A percentile compares a stretch with the other conserved stretches of the same genome.
Conservation (phyloP, 352 stramenopile species). For the Phytophthora cactorum region DNA sequence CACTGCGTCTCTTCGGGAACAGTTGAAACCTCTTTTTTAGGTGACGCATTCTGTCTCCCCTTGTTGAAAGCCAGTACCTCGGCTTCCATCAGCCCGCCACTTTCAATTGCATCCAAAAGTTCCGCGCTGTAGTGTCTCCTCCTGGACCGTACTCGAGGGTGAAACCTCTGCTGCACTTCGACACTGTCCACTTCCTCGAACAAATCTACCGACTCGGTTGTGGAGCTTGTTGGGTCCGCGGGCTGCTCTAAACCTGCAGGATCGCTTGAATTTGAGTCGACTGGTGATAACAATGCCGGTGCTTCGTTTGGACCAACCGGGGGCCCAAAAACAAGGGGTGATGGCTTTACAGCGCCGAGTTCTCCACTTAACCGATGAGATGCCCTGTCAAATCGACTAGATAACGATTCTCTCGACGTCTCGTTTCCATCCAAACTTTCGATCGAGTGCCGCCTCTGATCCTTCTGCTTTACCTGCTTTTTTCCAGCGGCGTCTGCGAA, state of each 20-base stretch:
- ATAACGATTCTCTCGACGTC: conserved; percentile 19
- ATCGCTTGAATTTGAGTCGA: conserved; percentile 42
- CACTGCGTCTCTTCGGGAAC: conserved; percentile 34
- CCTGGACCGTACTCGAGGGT: conserved; percentile 12
- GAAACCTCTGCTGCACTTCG: conserved; percentile 26
- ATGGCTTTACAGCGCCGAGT: conserved; percentile 29
- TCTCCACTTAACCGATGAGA: conserved; percentile 30
- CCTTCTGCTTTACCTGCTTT: conserved; percentile 32
- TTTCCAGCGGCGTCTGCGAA: conserved; percentile 53
- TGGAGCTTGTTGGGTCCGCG: conserved; percentile 11
- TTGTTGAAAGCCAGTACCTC: conserved; percentile 38
- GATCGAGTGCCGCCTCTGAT: conserved; percentile 20
- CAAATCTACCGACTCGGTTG: conserved; percentile 29
- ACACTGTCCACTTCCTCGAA: conserved; percentile 37
- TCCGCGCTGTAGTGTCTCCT: conserved; percentile 68
- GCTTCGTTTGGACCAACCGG: conserved; percentile 28
- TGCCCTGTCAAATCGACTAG: conserved; percentile 29
- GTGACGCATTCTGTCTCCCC: conserved; percentile 19
- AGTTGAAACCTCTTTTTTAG: conserved; percentile 24
- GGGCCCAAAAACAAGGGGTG: conserved; percentile 47
- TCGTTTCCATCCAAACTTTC: conserved; percentile 34
- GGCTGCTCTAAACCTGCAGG: conserved; percentile 13
- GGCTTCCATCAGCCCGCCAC: conserved; percentile 49
- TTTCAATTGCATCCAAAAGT: conserved; percentile 70
- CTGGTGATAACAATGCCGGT: conserved; percentile 31